Conservation (phyloP, 345 rosid species). For the Dovyalis caffra region DNA sequence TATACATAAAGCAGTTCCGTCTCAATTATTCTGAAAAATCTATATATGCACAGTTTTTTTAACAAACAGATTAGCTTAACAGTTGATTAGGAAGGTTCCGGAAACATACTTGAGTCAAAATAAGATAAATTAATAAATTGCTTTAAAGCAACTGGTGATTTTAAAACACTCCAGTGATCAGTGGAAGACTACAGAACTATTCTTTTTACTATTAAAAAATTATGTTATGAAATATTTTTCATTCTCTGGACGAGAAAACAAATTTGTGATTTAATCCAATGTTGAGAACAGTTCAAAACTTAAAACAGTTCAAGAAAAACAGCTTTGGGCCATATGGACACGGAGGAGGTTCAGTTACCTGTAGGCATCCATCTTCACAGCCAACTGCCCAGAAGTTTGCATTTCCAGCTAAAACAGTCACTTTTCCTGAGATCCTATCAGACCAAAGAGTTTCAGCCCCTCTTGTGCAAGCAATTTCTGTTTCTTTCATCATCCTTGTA, state of each 20-base stretch:
- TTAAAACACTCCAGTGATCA: background rate
- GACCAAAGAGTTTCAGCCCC: conserved; percentile 84
- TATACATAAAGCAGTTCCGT: background rate
- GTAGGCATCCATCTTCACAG: conserved; percentile 93
- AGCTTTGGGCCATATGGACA: background rate
- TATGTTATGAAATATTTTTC: background rate
- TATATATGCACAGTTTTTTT: background rate
- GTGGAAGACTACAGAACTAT: background rate
- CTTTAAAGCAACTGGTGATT: background rate
- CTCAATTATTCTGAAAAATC: background rate
- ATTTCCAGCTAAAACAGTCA: conserved; percentile 94
- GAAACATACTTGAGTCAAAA: background rate
- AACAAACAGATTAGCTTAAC: background rate
- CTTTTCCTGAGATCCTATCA: conserved; percentile 83
- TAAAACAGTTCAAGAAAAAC: background rate
- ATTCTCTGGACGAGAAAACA: background rate
- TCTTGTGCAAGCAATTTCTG: conserved; percentile 73
- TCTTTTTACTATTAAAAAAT: background rate
- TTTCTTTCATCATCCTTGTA: conserved; percentile 69
- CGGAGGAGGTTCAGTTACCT: conserved; percentile 41
- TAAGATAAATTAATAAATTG: background rate
- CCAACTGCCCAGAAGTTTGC: conserved; percentile 99
- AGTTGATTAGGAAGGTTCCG: background rate
- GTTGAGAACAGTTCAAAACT: background rate
- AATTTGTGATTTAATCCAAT: background rate